Percentiles rank a stretch among this genome's conserved stretches.
Evolutionary conservation across 495 filamentous ascomycete species (phyloP).

Genomic region (Cladorrhinum samala): DNA sequence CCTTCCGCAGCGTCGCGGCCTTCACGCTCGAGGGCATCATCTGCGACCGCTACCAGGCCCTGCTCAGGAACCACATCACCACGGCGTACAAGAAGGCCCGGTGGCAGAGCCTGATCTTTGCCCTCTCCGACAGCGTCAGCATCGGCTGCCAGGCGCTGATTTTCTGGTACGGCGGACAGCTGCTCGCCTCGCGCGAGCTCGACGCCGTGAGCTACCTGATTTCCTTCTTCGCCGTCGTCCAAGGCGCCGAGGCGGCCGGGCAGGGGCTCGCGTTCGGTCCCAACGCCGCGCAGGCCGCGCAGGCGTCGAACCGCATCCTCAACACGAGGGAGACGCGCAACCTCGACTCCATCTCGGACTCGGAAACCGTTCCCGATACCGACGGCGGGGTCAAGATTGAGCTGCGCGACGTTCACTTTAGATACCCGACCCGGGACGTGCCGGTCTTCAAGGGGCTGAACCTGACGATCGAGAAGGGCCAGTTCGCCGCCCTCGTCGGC

Average conservation of each 20-base stretch:
- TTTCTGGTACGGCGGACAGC: conserved; percentile 44
- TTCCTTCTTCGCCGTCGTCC: conserved; percentile 44
- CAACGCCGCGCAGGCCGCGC: conserved; percentile 43
- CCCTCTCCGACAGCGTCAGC: conserved; percentile 37
- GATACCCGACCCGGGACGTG: conserved; percentile 49
- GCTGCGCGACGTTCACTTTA: conserved; percentile 51
- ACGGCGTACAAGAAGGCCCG: conserved; percentile 39
- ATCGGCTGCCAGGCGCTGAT: conserved; percentile 43
- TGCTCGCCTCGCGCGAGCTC: conserved; percentile 35
- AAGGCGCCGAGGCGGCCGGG: conserved; percentile 42
- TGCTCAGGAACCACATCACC: conserved; percentile 34
- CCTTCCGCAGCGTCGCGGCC: conserved; percentile 53
- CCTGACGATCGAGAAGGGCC: conserved; percentile 55
- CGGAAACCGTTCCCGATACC: conserved; percentile 28
- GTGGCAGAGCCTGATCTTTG: conserved; percentile 39
- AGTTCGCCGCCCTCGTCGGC: conserved; percentile 65
- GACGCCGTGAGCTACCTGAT: conserved; percentile 33
- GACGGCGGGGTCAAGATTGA: conserved; percentile 47
- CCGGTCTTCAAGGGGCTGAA: conserved; percentile 46
- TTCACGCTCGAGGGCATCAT: conserved; percentile 53
- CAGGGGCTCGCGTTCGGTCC: conserved; percentile 44
- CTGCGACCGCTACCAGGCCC: conserved; percentile 35
- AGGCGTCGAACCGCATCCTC: conserved; percentile 41
- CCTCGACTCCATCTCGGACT: conserved; percentile 11
- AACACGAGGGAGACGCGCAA: conserved; percentile 31